These are phyloP conservation scores for Chrysoporthe puriensis DNA, from an alignment of 2,329 filamentous ascomycete species.

Conservation along the genomic window DNA sequence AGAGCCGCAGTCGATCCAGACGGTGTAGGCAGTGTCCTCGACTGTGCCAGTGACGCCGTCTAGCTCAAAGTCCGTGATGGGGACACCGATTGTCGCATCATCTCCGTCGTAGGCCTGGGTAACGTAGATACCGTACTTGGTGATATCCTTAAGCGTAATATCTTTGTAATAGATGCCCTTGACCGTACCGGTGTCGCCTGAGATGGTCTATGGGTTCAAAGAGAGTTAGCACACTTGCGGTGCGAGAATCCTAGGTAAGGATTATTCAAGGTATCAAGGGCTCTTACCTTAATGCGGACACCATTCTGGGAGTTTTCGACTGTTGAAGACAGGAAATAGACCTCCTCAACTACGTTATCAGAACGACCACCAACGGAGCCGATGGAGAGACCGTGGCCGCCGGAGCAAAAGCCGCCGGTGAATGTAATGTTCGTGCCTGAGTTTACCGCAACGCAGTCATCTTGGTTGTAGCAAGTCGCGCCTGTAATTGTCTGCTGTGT, in stretches of 20 bases:
- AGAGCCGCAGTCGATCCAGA: slow-evolving; percentile 7
- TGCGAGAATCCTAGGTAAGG: neutral
- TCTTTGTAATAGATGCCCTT: slow-evolving; percentile 13
- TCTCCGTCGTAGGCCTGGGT: slow-evolving; percentile 15
- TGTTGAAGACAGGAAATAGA: slow-evolving; percentile 52
- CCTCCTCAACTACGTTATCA: slow-evolving; percentile 55
- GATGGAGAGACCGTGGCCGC: slow-evolving; percentile 59
- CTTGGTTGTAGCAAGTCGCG: slow-evolving; percentile 60
- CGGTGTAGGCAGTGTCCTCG: neutral
- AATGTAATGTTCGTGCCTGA: slow-evolving; percentile 50
- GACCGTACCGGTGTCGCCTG: slow-evolving; percentile 15
- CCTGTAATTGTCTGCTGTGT: slow-evolving; percentile 46
- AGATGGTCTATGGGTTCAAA: slow-evolving; percentile 41
- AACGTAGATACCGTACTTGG: slow-evolving; percentile 17
- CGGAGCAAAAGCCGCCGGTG: slow-evolving; percentile 47
- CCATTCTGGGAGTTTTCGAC: slow-evolving; percentile 58
- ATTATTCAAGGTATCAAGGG: neutral
- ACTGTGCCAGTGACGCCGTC: slow-evolving; percentile 7
- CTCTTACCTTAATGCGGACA: slow-evolving; percentile 5
- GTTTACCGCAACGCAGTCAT: slow-evolving; percentile 63
- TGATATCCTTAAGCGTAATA: slow-evolving; percentile 12
- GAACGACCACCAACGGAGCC: slow-evolving; percentile 58
- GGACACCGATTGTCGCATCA: slow-evolving; percentile 10
- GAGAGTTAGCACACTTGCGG: slow-evolving; percentile 54
- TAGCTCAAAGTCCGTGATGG: slow-evolving; percentile 11